phyloP scores from a whole-genome alignment of 2,329 filamentous ascomycete species.

The Colletotrichum salicis region DNA sequence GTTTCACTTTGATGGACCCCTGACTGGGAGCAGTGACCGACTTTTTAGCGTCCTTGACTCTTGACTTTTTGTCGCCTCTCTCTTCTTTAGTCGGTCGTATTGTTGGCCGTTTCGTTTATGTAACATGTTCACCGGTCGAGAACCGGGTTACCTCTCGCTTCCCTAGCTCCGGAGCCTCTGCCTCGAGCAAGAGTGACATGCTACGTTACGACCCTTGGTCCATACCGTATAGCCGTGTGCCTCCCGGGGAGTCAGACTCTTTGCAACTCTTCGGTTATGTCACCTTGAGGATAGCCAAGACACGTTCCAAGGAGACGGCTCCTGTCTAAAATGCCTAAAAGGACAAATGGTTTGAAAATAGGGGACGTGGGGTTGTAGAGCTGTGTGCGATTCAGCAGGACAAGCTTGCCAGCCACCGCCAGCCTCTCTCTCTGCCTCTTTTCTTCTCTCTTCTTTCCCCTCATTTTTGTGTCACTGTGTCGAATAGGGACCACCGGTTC shows the following conservation, averaged over 20 bases:
- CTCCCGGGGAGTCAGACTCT: not conserved
- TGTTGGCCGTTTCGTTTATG: not conserved
- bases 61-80: slow-evolving; percentile 10
- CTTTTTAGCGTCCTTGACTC: not conserved
- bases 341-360: not conserved
- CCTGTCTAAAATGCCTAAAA: not conserved
- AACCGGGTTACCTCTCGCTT: not conserved
- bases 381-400: slow-evolving; percentile 3
- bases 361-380: slow-evolving; percentile 12
- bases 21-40: not conserved
- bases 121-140: not conserved
- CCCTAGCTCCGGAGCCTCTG: not conserved
- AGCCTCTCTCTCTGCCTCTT: not conserved
- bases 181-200: not conserved
- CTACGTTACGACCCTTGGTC: slow-evolving; percentile 23
- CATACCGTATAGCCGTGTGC: slow-evolving; percentile 6
- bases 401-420: not conserved
- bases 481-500: not conserved
- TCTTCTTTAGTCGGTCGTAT: not conserved
- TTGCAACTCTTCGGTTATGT: not conserved
- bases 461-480: no score
- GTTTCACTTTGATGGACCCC: not conserved
- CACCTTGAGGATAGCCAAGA: not conserved
- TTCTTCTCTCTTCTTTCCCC: not conserved
- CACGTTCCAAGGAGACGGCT: not conserved